phyloP scores from a whole-genome alignment of 1,139 yeast species.

The Yamadazyma triangularis region DNA sequence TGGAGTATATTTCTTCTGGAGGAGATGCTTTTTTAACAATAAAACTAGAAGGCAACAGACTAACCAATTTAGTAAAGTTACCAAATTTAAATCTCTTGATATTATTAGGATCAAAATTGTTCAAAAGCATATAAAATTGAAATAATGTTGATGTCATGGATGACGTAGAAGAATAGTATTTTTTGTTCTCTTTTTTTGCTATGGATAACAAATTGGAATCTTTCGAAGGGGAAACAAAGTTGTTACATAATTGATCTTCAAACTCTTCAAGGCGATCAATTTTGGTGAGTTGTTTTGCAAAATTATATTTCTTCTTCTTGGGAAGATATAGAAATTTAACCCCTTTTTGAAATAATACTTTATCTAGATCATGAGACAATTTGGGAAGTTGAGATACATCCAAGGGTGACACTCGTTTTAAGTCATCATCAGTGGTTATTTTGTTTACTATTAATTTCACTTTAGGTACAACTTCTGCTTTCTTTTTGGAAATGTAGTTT shows the following conservation, averaged over 20 bases:
- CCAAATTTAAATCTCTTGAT: conserved; percentile 28
- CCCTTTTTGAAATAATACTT: conserved; percentile 77
- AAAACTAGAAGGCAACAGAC: conserved; percentile 33
- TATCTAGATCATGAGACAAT: conserved; percentile 60
- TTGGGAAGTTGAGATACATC: conserved; percentile 27
- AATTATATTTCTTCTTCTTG: conserved; percentile 68
- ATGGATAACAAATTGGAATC: conserved; percentile 50
- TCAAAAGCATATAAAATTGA: conserved; percentile 73
- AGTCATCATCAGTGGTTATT: conserved; percentile 6
- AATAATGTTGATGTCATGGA: conserved; percentile 75
- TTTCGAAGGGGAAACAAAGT: conserved; percentile 64
- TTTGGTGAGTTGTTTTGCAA: conserved; percentile 54
- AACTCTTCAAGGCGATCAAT: conserved; percentile 69
- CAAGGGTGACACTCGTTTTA: conserved; percentile 20
- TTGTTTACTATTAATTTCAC: conserved; percentile 1
- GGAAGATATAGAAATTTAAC: conserved; percentile 78
- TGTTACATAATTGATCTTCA: conserved; percentile 53
- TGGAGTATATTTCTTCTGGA: conserved; percentile 46
- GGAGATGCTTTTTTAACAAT: conserved; percentile 25
- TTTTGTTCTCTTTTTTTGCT: conserved; percentile 37
- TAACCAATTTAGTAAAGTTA: conserved; percentile 29
- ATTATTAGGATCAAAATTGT: conserved; percentile 31
- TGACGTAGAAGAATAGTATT: conserved; percentile 78
- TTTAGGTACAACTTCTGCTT: conserved; percentile 1
- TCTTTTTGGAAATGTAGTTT: conserved; percentile 3